Evolutionary conservation across 108 stramenopile genomes (phyloP).

Genomic region (Skeletonema potamos): DNA sequence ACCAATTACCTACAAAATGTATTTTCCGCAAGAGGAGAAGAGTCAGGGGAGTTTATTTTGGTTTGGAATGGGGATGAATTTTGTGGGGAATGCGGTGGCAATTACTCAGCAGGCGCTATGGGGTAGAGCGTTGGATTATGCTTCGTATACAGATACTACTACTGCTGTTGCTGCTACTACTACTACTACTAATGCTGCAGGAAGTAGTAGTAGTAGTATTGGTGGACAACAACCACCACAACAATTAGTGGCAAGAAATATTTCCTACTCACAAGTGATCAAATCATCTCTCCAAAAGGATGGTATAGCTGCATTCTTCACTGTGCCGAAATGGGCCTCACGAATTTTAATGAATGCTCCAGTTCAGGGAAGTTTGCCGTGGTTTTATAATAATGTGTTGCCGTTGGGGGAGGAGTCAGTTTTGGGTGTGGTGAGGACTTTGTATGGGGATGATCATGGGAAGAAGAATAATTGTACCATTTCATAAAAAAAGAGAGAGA

Average conservation of each 20-base stretch:
- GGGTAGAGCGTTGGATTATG: constrained; percentile 67
- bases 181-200: too few relatives aligned
- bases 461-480: background rate
- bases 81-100: constrained; percentile 70
- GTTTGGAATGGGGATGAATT: constrained; percentile 75
- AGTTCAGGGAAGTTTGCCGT: constrained; percentile 66
- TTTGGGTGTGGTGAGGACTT: constrained; percentile 14
- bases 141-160: background rate
- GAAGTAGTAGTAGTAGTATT: background rate
- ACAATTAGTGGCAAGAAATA: constrained; percentile 26
- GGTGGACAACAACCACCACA: background rate
- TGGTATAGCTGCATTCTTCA: constrained; percentile 73
- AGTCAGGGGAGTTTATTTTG: constrained; percentile 58
- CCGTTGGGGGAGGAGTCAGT: constrained; percentile 66
- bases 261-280: constrained; percentile 55
- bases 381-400: constrained; percentile 82
- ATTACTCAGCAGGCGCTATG: constrained; percentile 82
- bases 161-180: too few relatives aligned
- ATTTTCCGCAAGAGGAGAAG: constrained; percentile 77
- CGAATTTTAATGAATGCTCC: constrained; percentile 84
- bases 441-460: background rate
- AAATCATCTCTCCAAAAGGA: constrained; percentile 48
- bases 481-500: background rate
- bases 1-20: constrained; percentile 65
- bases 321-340: constrained; percentile 68